Evolutionary conservation across 805 yeast genomes (phyloP).

Genomic region (Metschnikowia kunwiensis): DNA sequence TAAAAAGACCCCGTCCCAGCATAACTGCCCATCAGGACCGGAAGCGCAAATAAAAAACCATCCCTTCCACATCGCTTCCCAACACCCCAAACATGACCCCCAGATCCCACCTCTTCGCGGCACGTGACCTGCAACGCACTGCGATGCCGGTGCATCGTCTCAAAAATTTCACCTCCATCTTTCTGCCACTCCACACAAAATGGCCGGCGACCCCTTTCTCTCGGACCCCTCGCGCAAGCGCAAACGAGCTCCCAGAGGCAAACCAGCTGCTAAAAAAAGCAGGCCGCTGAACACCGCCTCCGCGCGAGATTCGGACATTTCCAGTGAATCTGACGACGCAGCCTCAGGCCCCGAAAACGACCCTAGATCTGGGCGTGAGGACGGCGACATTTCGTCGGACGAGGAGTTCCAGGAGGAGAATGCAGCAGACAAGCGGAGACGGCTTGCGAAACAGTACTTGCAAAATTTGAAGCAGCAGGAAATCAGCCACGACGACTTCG

Average conservation of each 20-base stretch:
- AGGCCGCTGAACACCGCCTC: conserved; percentile 11
- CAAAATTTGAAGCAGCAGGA: conserved; percentile 67
- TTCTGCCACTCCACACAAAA: conserved; percentile 11
- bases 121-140: too few species aligned
- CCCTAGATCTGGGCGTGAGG: conserved; percentile 7
- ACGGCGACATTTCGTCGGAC: conserved; percentile 51
- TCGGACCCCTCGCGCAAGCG: conserved; percentile 57
- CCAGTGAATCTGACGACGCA: conserved; percentile 34
- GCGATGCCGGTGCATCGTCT: too few species aligned
- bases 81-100: too few species aligned
- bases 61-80: too few species aligned
- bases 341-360: conserved; percentile 25
- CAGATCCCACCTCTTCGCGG: too few species aligned
- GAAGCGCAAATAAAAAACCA: too few species aligned
- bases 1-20: too few species aligned
- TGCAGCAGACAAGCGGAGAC: conserved; percentile 90
- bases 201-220: conserved; percentile 63
- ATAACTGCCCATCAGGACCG: too few species aligned
- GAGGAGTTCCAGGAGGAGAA: conserved; percentile 73
- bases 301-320: conserved; percentile 50
- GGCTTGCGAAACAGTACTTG: conserved; percentile 89
- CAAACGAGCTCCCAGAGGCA: conserved; percentile 30
- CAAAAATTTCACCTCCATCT: too few species aligned
- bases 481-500: conserved; percentile 54
- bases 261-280: conserved; percentile 18